Conservation (phyloP, 129 eudicot species). For the Saussurea involucrata region DNA sequence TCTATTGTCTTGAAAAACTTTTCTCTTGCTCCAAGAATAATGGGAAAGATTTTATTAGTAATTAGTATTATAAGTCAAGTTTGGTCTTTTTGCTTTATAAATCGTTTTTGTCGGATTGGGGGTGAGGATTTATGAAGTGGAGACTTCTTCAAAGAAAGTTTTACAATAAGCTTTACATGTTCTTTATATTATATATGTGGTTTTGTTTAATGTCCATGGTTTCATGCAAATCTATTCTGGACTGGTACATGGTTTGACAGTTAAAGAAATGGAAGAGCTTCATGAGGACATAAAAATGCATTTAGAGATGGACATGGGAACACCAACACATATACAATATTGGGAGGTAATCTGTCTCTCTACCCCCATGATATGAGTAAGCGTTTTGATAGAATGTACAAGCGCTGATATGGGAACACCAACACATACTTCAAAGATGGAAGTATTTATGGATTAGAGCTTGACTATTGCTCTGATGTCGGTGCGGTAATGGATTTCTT, state of each 20-base stretch:
- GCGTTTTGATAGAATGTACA: not conserved
- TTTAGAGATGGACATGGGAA: constrained; percentile 77
- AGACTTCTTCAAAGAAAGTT: not conserved
- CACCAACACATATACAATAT: constrained; percentile 82
- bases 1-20: too few species aligned
- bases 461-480: too few species aligned
- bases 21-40: too few species aligned
- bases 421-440: too few species aligned
- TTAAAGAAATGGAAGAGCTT: constrained; percentile 94
- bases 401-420: too few species aligned
- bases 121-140: not conserved
- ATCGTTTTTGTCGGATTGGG: not conserved
- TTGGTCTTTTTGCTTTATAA: not conserved
- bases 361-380: not conserved
- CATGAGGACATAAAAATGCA: constrained; percentile 94
- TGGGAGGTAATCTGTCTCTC: too few species aligned
- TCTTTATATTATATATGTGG: not conserved
- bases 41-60: too few species aligned
- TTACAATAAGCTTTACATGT: not conserved
- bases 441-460: too few species aligned
- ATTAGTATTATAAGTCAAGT: not conserved
- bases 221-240: constrained; percentile 12
- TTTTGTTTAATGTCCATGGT: not conserved
- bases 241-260: constrained; percentile 70
- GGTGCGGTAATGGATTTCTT: too few species aligned